phyloP scores from a whole-genome alignment of 2,329 filamentous ascomycete species.

The Epichloe gansuensis region DNA sequence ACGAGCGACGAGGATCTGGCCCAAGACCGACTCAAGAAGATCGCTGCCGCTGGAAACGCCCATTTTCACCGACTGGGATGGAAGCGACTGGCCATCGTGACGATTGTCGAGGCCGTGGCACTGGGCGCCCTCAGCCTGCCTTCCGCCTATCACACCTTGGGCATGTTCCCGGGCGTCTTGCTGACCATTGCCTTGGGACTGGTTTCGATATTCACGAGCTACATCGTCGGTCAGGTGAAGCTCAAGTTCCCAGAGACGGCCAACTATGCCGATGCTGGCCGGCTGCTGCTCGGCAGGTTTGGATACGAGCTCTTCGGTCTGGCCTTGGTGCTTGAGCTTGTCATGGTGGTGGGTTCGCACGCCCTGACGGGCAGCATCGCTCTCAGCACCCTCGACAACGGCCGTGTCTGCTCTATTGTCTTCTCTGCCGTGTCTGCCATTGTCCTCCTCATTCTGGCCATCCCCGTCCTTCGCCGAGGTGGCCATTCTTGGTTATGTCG shows the following conservation, averaged over 20 bases:
- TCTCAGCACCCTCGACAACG: slow-evolving; percentile 49
- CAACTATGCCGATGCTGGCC: slow-evolving; percentile 56
- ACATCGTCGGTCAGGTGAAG: slow-evolving; percentile 36
- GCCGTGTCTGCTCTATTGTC: slow-evolving; percentile 35
- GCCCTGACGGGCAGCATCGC: slow-evolving; percentile 54
- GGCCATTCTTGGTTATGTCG: slow-evolving; percentile 38
- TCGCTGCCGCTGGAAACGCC: slow-evolving; percentile 28
- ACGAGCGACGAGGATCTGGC: slow-evolving; percentile 17
- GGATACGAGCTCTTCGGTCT: slow-evolving; percentile 53
- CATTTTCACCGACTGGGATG: slow-evolving; percentile 43
- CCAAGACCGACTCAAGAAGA: slow-evolving; percentile 27
- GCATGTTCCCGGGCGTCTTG: slow-evolving; percentile 36
- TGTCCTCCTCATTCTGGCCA: slow-evolving; percentile 31
- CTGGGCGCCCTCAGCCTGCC: slow-evolving; percentile 41
- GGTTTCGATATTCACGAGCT: slow-evolving; percentile 35
- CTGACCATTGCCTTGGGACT: slow-evolving; percentile 26
- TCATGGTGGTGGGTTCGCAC: slow-evolving; percentile 56
- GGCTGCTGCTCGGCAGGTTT: slow-evolving; percentile 45
- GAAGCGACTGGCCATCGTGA: slow-evolving; percentile 42
- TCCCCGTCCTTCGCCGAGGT: slow-evolving; percentile 38
- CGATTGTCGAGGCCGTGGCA: slow-evolving; percentile 45
- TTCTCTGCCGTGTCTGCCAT: slow-evolving; percentile 35
- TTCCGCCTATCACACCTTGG: slow-evolving; percentile 38
- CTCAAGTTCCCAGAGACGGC: slow-evolving; percentile 40
- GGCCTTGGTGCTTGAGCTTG: slow-evolving; percentile 49